Evolutionary conservation across 495 filamentous ascomycete species (phyloP), one percentile per base, ranked within the genome.

Genomic region (Penicillium bialowiezense): DNA sequence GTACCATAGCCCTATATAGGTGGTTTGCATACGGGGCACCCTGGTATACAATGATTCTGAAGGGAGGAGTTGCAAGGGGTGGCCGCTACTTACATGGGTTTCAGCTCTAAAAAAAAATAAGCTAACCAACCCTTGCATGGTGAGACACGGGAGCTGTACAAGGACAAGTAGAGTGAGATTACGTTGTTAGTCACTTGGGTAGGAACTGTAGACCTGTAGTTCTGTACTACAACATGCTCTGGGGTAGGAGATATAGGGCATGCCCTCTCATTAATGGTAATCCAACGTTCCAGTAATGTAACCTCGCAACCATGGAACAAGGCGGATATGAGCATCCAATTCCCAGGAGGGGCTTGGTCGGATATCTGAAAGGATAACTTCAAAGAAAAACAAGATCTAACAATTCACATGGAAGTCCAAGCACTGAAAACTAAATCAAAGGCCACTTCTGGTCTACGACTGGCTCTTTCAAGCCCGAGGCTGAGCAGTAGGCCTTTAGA

Each of bases 401-500:
- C 29, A 13, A 32, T 47, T 37, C 34, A 38, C 23, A 15, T 47
- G 34, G 34, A n/a, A 44, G 36, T 39, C 36, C 24, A 23, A 46
- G 17, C 44, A 39, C 28, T 18, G 9, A 47, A 19, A 38, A 26
- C 23, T 26, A 26, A 26, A 26, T 26, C 26, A 29, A 31, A 13
- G 21, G 28, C 33, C 35, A 21, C 26, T 10, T 45, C 31, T 7
- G 19, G 23, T 20, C 14, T 36, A 13, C 26, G 14, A 38, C 10
- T 35, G 38, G 34, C 43, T 51, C 48, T 42, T 48, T 52, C 48
- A 60, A 51, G 41, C 55, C 29, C 51, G 52, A 50, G 58, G 55
- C 58, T 61, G 58, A 61, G 54, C 53, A 57, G 39, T 37, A 15
- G 20, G 7, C 43, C 41, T 26, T 8, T 38, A 28, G 41, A 48